Base-by-base conservation (phyloP, 2,329 filamentous ascomycete genomes). In the Sporothrix luriei region DNA sequence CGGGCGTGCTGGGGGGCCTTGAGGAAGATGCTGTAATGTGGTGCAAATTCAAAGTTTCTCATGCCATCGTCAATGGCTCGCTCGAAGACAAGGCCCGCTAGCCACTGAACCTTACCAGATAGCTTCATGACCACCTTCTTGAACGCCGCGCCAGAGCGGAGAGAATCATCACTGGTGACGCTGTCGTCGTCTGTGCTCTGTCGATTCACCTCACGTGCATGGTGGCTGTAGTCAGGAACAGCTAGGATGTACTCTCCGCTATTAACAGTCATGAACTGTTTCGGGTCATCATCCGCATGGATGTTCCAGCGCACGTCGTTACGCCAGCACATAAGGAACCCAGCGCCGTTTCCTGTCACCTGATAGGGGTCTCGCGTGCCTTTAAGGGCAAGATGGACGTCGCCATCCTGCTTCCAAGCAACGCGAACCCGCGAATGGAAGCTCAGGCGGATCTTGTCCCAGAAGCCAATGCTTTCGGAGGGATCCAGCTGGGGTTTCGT, bases 111-210 rank as follows among this genome's bases (percentile, higher is more conserved):
- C 76, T 95, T 96, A 16, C 95, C 95, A 3, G 95, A 98, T 14
- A 99, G 84, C 80, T 99, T 99, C 94, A 99, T 98, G 66, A 97
- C 88, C 3, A 98, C 95, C 80, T 99, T 99, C 79, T 97, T 97
- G 84, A 99, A 99, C 0, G 90, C 84, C n/a, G 93, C 91, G 2
- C 90, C 88, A 48, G 90, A 87, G 74, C 88, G 91, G 75, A 86
- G 84, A 73, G 85, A 89, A 71, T 88, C 90, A 16, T 87, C 86
- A 66, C 85, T 87, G 2, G 86, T 82, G 43, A 88, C 82, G 73
- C 84, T 90, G 66, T 88, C 87, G 61, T 84, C 82, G 68, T 89
- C 83, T 46, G 82, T 86, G 29, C 77, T 77, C 40, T 78, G 81
- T 21, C 81, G 81, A 40, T 79, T 80, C 66, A 88, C 85, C 73